Evolutionary conservation across 176 grass and related monocot species (phyloP).

Genomic region (Lolium multiflorum): DNA sequence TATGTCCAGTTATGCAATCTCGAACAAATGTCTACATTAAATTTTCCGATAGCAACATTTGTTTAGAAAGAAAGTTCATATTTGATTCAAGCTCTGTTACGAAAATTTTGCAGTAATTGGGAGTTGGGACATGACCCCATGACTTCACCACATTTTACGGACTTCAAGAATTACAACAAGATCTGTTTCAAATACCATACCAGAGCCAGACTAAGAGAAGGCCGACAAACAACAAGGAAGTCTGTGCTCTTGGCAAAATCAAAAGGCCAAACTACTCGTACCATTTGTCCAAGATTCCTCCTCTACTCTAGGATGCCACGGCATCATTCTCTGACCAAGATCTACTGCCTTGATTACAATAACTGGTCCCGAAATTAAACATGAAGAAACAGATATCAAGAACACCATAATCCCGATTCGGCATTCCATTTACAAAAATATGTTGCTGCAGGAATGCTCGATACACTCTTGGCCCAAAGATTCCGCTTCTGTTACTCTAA

Average conservation of each 20-base stretch:
- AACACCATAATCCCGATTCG: background rate
- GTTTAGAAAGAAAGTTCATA: slow-evolving; percentile 2
- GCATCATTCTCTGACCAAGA: background rate
- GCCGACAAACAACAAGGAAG: background rate
- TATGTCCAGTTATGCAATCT: background rate
- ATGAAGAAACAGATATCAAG: slow-evolving; percentile 2
- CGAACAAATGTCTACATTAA: background rate
- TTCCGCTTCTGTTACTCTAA: background rate
- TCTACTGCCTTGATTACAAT: background rate
- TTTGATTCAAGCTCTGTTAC: slow-evolving; percentile 13
- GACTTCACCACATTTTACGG: background rate
- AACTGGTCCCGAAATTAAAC: slow-evolving; percentile 1
- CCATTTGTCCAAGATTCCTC: slow-evolving; percentile 10
- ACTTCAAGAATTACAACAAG: background rate
- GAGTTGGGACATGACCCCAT: background rate
- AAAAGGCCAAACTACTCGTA: background rate
- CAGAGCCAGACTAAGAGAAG: background rate
- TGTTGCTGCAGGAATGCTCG: slow-evolving; percentile 14
- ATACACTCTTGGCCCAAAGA: background rate
- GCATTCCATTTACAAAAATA: background rate
- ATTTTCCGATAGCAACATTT: background rate
- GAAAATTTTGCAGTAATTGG: background rate
- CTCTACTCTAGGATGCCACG: background rate
- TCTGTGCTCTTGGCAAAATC: background rate
- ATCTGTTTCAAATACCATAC: slow-evolving; percentile 4